A percentile compares a stretch with the other conserved stretches of the same genome.
phyloP scores from a whole-genome alignment of 805 yeast genomes.

The Groenewaldozyma salmanticensis region DNA sequence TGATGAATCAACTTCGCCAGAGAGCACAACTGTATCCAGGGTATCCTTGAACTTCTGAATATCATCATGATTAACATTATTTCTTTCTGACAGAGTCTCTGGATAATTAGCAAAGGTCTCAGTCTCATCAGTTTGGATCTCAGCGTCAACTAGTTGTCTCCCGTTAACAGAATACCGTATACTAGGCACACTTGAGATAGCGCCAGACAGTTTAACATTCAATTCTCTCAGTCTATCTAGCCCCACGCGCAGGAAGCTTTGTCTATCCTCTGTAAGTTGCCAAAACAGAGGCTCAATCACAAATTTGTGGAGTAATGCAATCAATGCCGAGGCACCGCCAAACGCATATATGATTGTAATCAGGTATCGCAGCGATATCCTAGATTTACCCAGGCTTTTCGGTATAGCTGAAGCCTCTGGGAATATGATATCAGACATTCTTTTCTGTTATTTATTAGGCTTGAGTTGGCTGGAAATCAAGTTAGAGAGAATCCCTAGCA shows the following conservation, averaged over 20 bases:
- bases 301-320: conserved; percentile 23
- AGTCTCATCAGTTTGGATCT: neutral
- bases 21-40: neutral
- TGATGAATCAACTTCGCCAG: neutral
- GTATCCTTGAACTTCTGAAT: no score
- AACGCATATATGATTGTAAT: conserved; percentile 24
- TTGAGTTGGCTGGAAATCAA: neutral
- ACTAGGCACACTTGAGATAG: neutral
- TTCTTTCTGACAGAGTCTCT: neutral
- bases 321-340: conserved; percentile 24
- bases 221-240: conserved; percentile 18
- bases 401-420: conserved; percentile 22
- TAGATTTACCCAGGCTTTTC: conserved; percentile 10
- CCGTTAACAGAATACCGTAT: neutral
- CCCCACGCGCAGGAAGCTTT: conserved; percentile 22
- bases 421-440: conserved; percentile 16
- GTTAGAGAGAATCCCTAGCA: conserved; percentile 5
- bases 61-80: no score
- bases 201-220: conserved; percentile 17
- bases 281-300: conserved; percentile 25
- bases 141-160: neutral
- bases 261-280: conserved; percentile 26
- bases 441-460: neutral
- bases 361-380: conserved; percentile 18
- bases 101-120: neutral